Evolutionary conservation across 148 eudicot species (phyloP), one percentile per base, ranked within the genome.

Genomic region (Oxyria digyna): DNA sequence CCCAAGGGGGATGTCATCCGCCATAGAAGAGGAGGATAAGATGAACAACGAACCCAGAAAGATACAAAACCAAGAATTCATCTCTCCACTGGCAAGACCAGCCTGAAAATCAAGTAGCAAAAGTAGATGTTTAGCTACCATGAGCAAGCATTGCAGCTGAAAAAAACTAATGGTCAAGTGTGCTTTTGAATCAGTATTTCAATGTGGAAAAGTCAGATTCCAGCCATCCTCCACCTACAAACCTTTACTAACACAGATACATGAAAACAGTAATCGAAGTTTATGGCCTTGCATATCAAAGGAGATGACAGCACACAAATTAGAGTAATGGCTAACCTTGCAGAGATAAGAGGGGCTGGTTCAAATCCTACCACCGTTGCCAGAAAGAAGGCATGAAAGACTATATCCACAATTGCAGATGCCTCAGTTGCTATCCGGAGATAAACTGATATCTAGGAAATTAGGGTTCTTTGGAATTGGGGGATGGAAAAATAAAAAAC

Each of bases 341-440:
- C 94, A 67, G 89, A 87, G 73, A 90, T 90, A 72, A 79, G 87
- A 4, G 97, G 82, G 42, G 91, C 86, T 55, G 97, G 97, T 77
- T 87, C 76, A 74, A 90, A 78, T 62, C 97, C 97, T n/a, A n/a
- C n/a, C n/a, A n/a, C n/a, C n/a, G n/a, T n/a, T n/a, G n/a, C n/a
- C n/a, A n/a, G n/a, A n/a, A n/a, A n/a, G n/a, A n/a, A n/a, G n/a
- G n/a, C n/a, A n/a, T n/a, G n/a, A n/a, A n/a, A n/a, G 38, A 35
- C 38, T 73, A 91, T 84, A 81, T 91, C 97, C 73, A 91, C 91
- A n/a, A 91, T 82, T 12, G 97, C 94, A 46, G 97, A 91, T 43
- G 94, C 97, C 88, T n/a, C 87, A 80, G 77, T 91, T 91, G 84
- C 87, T 91, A 69, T 87, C 87, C 74, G 86, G 91, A 74, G 97